Evolutionary conservation across 1,284 basidiomycete genomes (phyloP).

Genomic region (Leccinum subatratum): DNA sequence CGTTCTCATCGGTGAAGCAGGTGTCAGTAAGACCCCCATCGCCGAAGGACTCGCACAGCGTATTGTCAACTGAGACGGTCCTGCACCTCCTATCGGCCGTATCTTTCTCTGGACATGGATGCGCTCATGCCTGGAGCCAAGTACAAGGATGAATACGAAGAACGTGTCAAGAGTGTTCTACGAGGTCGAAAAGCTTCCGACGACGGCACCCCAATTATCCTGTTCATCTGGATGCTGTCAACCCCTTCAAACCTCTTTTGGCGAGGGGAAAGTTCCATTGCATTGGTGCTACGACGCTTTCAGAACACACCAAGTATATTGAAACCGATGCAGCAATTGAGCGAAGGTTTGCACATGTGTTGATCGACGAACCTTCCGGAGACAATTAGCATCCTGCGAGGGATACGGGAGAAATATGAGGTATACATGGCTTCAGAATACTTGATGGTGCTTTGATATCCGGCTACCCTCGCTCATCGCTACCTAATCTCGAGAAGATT

Average conservation of each 20-base stretch:
- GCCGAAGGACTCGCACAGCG: conserved; percentile 95
- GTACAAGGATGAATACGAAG: conserved; percentile 97
- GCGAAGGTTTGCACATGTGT: conserved; percentile 90
- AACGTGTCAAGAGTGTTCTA: conserved; percentile 92
- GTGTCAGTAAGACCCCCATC: conserved; percentile 91
- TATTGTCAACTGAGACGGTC: conserved; percentile 92
- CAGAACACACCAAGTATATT: conserved; percentile 93
- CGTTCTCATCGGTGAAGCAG: conserved; percentile 89
- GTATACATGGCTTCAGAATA: conserved; percentile 90
- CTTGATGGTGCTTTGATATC: conserved; percentile 86
- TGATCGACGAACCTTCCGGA: conserved; percentile 91
- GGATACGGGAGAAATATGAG: conserved; percentile 75
- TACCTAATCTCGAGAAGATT: conserved; percentile 85
- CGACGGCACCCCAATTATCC: conserved; percentile 79
- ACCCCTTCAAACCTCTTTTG: conserved; percentile 85
- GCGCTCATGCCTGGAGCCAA: conserved; percentile 95
- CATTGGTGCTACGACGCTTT: conserved; percentile 92
- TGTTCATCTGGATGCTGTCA: conserved; percentile 91
- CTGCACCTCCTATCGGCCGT: conserved; percentile 77
- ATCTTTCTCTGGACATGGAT: conserved; percentile 91
- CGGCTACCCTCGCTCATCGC: conserved; percentile 90
- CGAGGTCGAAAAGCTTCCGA: conserved; percentile 92
- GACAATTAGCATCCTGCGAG: conserved; percentile 89
- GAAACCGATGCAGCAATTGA: conserved; percentile 95
- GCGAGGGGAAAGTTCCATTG: conserved; percentile 86